Evolutionary conservation across 2,329 filamentous ascomycete genomes (phyloP), one percentile per base, ranked within the genome.

Genomic region (Drechslerella stenobrocha): DNA sequence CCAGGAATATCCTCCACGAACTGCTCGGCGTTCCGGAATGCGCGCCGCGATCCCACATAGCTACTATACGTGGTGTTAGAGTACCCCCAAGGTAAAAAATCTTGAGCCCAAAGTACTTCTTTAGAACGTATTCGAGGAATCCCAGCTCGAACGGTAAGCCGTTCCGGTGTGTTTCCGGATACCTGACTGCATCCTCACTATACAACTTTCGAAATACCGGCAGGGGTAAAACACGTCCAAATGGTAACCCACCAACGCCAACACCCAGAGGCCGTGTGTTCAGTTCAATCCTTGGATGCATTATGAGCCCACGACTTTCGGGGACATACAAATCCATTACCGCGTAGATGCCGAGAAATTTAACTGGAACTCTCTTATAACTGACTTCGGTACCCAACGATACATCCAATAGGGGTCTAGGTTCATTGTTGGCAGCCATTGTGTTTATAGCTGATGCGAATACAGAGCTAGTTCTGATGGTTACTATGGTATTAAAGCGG

Each of bases 131-230:
- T 23, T 66, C 47, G 28, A 66, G 55, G 24, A 66, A 66, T 0
- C 61, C 53, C n/a, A 66, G 51, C 26, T 66, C 61, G 23, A 58
- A 66, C 13, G 61, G 61, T 15, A 66, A 32, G 30, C 59, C 42
- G 20, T 20, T 59, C 3, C 35, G 18, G 1, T 9, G 2, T 1
- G 18, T 23, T 3, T 8, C 20, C 13, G 28, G 13, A 0, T 15
- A 8, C 0, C 24, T 22, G 1, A 23, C 15, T 9, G 35, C 8
- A 11, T 22, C 15, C 5, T 37, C 22, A 7, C 23, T 18, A 20
- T 53, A 34, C 1, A 59, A 13, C 2, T 48, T n/a, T 24, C 50
- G 52, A n/a, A 53, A 66, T 3, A 66, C 8, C 3, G 34, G n/a
- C 1, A 66, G 24, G 13, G 58, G 52, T 1, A 40, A 34, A 3